Percentiles rank a stretch among this genome's conserved stretches.
These are phyloP conservation scores for Talaromyces sp. DNA, from an alignment of 2,329 filamentous ascomycete species.

Conservation along the genomic window DNA sequence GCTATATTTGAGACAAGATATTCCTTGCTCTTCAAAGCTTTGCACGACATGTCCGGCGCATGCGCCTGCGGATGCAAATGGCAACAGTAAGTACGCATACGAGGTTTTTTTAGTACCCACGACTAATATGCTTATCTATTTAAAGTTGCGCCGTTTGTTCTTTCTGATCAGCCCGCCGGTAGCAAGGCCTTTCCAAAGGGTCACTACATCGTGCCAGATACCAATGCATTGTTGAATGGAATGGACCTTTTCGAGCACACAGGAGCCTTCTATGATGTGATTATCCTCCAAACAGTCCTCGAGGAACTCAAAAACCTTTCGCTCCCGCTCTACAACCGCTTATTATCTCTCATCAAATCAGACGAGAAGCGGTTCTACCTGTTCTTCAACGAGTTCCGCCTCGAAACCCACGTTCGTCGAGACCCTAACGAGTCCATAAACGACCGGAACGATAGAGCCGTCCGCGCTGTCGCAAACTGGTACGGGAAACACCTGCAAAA, in stretches of 20 bases:
- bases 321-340: slow-evolving; percentile 86
- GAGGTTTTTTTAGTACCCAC: neutral
- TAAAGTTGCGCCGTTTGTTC: slow-evolving; percentile 72
- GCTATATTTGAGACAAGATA: slow-evolving; percentile 91
- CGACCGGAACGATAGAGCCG: slow-evolving; percentile 90
- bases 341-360: slow-evolving; percentile 86
- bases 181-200: slow-evolving; percentile 78
- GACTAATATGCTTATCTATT: slow-evolving; percentile 8
- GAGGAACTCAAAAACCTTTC: slow-evolving; percentile 95
- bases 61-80: slow-evolving; percentile 74
- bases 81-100: slow-evolving; percentile 55
- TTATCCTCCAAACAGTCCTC: slow-evolving; percentile 91
- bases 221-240: slow-evolving; percentile 88
- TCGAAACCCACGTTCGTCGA: slow-evolving; percentile 81
- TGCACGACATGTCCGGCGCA: slow-evolving; percentile 70
- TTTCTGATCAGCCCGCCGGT: slow-evolving; percentile 82
- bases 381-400: slow-evolving; percentile 96
- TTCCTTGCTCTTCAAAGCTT: slow-evolving; percentile 90
- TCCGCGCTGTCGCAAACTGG: slow-evolving; percentile 82
- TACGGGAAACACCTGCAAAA: slow-evolving; percentile 75
- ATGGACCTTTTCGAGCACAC: slow-evolving; percentile 97
- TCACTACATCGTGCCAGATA: slow-evolving; percentile 93
- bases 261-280: slow-evolving; percentile 90
- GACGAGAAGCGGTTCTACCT: slow-evolving; percentile 97
- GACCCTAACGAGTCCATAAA: slow-evolving; percentile 82